Conservation (phyloP, 805 yeast genomes). For the Grigorovia humatica region DNA sequence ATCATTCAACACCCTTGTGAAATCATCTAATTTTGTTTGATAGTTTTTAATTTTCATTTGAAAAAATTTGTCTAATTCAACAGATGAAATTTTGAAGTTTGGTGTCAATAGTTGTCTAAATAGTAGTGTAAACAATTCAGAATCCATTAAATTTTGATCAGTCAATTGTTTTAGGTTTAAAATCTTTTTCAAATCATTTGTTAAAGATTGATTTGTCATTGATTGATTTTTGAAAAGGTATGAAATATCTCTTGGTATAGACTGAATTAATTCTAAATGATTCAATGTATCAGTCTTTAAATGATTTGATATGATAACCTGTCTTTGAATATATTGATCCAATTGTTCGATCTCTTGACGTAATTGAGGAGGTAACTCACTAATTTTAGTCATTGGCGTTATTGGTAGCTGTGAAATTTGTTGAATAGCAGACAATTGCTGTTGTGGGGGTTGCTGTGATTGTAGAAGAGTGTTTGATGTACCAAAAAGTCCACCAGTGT, state of each 20-base stretch:
- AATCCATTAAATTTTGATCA: constrained; percentile 33
- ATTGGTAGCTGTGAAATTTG: constrained; percentile 38
- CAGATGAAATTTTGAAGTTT: constrained; percentile 45
- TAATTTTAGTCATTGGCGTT: constrained; percentile 65
- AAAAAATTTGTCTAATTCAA: constrained; percentile 49
- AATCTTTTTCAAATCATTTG: constrained; percentile 38
- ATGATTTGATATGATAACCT: constrained; percentile 61
- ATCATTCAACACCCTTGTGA: constrained; percentile 35
- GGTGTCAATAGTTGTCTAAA: constrained; percentile 42
- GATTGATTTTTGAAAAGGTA: constrained; percentile 52
- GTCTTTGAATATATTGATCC: constrained; percentile 63
- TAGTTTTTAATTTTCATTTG: constrained; percentile 32
- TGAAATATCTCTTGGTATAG: constrained; percentile 64
- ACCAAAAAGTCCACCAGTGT: constrained; percentile 6
- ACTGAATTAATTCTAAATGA: constrained; percentile 53
- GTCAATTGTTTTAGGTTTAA: constrained; percentile 36
- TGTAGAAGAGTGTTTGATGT: constrained; percentile 4
- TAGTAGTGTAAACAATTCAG: constrained; percentile 44
- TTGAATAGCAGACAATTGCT: constrained; percentile 32
- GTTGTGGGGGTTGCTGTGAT: constrained; percentile 5
- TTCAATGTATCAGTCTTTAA: constrained; percentile 50
- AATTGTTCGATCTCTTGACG: constrained; percentile 60
- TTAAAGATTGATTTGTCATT: constrained; percentile 54
- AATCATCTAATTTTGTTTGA: constrained; percentile 39
- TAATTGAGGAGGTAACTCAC: constrained; percentile 61